Percentiles rank a stretch among this genome's conserved stretches.
Evolutionary conservation across 257 asterid genomes (phyloP).

Genomic region (Oldenlandia corymbosa): DNA sequence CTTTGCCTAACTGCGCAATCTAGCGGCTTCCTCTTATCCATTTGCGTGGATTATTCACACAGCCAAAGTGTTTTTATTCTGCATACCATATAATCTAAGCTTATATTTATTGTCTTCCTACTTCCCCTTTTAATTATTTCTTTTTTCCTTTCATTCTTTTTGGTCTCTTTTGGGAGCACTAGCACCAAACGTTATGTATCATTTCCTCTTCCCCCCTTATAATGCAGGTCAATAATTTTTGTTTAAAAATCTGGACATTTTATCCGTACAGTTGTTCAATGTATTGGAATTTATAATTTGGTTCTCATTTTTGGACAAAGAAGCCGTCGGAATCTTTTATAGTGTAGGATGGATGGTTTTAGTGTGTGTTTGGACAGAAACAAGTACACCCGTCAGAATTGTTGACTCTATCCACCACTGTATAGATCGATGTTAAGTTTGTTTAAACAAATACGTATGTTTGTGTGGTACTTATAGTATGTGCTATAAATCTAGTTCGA

Average conservation of each 20-base stretch:
- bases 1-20: constrained; percentile 18
- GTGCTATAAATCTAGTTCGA: not conserved
- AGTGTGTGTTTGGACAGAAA: too few relatives aligned
- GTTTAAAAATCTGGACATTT: not conserved
- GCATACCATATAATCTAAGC: not conserved
- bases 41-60: constrained; percentile 20
- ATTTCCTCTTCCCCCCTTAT: not conserved
- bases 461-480: too few relatives aligned
- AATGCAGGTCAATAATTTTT: constrained; percentile 11
- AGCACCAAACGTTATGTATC: constrained; percentile 2
- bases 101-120: not conserved
- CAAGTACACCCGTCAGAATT: not conserved
- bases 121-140: too few relatives aligned
- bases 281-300: not conserved
- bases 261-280: constrained; percentile 13
- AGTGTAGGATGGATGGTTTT: not conserved
- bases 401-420: not conserved
- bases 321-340: not conserved
- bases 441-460: not conserved
- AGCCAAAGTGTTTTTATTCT: constrained; percentile 13
- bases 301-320: not conserved
- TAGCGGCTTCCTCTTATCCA: constrained; percentile 32
- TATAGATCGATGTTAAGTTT: too few relatives aligned
- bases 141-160: constrained; percentile 10
- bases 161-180: constrained; percentile 2